phyloP scores from a whole-genome alignment of 2,329 filamentous ascomycete species.

The Aureobasidium subglaciale region DNA sequence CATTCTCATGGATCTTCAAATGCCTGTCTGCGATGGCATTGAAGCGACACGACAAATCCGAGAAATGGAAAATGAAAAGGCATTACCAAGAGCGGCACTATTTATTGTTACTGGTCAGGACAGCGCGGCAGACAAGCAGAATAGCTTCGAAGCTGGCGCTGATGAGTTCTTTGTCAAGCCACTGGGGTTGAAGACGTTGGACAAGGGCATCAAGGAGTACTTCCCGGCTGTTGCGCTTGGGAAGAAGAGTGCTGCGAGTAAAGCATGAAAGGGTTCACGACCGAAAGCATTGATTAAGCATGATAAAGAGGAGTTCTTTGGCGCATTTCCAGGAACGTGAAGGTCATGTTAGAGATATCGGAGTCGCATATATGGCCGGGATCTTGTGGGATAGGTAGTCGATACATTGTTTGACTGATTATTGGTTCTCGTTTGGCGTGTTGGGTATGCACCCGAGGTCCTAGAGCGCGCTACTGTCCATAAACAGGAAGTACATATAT shows the following conservation, averaged over 20 bases:
- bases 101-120: slow-evolving; percentile 34
- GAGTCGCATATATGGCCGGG: too few relatives aligned
- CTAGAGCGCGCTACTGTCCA: too few relatives aligned
- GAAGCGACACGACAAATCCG: slow-evolving; percentile 35
- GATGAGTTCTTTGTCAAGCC: slow-evolving; percentile 35
- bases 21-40: slow-evolving; percentile 39
- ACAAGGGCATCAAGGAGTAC: slow-evolving; percentile 16
- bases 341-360: too few relatives aligned
- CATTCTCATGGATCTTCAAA: slow-evolving; percentile 40
- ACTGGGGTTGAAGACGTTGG: slow-evolving; percentile 26
- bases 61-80: slow-evolving; percentile 29
- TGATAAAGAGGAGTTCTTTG: background rate
- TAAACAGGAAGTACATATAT: too few relatives aligned
- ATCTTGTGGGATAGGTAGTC: too few relatives aligned
- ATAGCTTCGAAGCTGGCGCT: slow-evolving; percentile 29
- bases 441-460: too few relatives aligned
- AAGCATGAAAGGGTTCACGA: background rate
- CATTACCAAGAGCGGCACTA: slow-evolving; percentile 29
- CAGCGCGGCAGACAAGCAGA: slow-evolving; percentile 29
- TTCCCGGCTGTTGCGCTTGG: slow-evolving; percentile 3
- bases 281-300: background rate
- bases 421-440: too few relatives aligned
- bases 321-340: too few relatives aligned
- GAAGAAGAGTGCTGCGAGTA: background rate
- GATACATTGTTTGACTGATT: too few relatives aligned